Evolutionary conservation across 2,329 filamentous ascomycete species (phyloP).

Genomic region (Neoarthrinium moseri): DNA sequence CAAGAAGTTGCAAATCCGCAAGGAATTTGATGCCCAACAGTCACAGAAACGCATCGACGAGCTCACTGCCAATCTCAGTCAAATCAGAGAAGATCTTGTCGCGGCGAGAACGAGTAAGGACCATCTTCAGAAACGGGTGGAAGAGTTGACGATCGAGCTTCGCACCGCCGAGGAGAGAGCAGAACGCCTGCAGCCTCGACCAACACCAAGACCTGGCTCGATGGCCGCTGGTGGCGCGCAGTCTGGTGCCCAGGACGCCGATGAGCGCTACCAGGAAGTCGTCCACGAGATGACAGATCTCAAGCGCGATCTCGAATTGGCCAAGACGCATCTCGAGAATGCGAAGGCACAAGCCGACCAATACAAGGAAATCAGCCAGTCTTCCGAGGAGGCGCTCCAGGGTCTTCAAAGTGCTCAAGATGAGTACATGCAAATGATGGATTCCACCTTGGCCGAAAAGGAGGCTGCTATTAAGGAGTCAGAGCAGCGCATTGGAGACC

Average conservation of each 20-base stretch:
- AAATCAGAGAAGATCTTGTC: constrained; percentile 82
- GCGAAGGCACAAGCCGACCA: constrained; percentile 79
- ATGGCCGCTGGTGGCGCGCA: constrained; percentile 38
- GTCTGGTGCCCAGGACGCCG: constrained; percentile 43
- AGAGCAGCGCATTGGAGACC: constrained; percentile 78
- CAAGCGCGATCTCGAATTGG: constrained; percentile 81
- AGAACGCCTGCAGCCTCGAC: constrained; percentile 76
- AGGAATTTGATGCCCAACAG: constrained; percentile 88
- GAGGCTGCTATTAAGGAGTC: constrained; percentile 78
- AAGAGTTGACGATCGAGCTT: constrained; percentile 85
- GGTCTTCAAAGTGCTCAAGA: constrained; percentile 79
- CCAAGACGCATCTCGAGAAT: constrained; percentile 76
- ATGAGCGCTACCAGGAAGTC: constrained; percentile 73
- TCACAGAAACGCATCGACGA: constrained; percentile 91
- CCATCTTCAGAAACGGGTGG: constrained; percentile 83
- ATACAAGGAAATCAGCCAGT: constrained; percentile 85
- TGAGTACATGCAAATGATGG: constrained; percentile 84
- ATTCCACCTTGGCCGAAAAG: constrained; percentile 72
- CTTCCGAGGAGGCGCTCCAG: constrained; percentile 82
- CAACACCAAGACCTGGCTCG: constrained; percentile 58
- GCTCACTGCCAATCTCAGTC: constrained; percentile 74
- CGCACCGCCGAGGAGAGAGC: constrained; percentile 86
- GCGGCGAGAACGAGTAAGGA: constrained; percentile 84
- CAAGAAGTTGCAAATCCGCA: constrained; percentile 78
- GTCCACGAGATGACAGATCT: constrained; percentile 81